phyloP scores from a whole-genome alignment of 2,329 filamentous ascomycete species.

The Hypoxylon rubiginosum region DNA sequence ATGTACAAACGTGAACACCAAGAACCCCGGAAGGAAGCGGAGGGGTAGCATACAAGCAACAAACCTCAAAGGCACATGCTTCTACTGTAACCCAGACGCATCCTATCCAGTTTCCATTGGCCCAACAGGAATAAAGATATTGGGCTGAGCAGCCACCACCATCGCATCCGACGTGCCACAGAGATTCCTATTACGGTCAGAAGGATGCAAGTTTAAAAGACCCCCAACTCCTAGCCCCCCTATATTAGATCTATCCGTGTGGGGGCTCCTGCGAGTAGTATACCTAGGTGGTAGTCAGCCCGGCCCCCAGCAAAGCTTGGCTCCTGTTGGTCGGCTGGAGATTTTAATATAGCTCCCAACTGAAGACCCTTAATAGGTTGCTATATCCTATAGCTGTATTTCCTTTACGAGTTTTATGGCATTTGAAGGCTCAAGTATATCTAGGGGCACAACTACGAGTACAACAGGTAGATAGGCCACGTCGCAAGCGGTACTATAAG shows the following conservation, averaged over 20 bases:
- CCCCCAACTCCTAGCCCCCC: slow-evolving; percentile 1
- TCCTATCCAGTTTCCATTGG: slow-evolving; percentile 9
- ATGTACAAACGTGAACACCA: background rate
- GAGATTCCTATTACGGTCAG: slow-evolving; percentile 13
- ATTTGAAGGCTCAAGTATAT: too few species aligned
- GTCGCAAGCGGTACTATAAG: too few species aligned
- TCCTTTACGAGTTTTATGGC: too few species aligned
- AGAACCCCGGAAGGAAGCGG: background rate
- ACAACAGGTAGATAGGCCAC: too few species aligned
- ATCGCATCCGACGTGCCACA: slow-evolving; percentile 6
- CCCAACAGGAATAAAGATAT: slow-evolving; percentile 5
- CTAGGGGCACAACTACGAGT: too few species aligned
- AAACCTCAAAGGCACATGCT: slow-evolving; percentile 9
- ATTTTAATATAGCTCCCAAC: background rate
- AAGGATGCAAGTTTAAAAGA: slow-evolving; percentile 13
- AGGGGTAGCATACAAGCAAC: slow-evolving; percentile 23
- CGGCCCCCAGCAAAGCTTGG: background rate
- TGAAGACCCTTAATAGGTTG: background rate
- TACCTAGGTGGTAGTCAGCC: too few species aligned
- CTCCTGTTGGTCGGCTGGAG: background rate
- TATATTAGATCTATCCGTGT: background rate
- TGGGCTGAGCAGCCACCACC: slow-evolving; percentile 1
- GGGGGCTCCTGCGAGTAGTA: slow-evolving; percentile 2
- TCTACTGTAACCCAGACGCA: slow-evolving; percentile 24
- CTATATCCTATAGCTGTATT: too few species aligned